These are phyloP conservation scores for Trapa bicornis DNA, from an alignment of 345 rosid genomes.

Conservation along the genomic window DNA sequence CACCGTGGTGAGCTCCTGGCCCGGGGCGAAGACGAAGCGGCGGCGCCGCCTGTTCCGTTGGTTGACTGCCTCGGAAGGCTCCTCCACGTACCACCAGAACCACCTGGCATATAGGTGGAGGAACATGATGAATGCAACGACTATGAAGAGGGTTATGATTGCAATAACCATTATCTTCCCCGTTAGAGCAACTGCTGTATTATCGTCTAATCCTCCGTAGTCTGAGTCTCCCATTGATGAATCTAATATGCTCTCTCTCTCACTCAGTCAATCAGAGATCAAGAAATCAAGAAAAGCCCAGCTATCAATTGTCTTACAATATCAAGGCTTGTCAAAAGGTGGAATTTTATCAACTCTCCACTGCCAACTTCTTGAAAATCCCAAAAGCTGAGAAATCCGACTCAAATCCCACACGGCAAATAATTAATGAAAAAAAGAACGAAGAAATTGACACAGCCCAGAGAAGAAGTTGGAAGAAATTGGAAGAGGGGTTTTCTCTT, in stretches of 20 bases:
- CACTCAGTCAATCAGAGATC: too few species aligned
- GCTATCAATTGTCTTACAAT: too few species aligned
- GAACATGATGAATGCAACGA: slow-evolving; percentile 38
- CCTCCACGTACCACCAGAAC: slow-evolving; percentile 79
- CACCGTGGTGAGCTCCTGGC: slow-evolving; percentile 28
- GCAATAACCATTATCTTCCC: slow-evolving; percentile 61
- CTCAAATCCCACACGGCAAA: too few species aligned
- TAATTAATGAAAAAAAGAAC: too few species aligned
- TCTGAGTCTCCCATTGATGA: slow-evolving; percentile 29
- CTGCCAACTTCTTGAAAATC: too few species aligned
- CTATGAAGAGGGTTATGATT: slow-evolving; percentile 48
- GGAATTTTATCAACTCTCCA: too few species aligned
- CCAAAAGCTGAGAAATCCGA: too few species aligned
- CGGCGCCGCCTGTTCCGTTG: slow-evolving; percentile 40
- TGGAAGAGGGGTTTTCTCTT: not conserved
- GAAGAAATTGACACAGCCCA: too few species aligned
- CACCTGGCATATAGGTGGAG: slow-evolving; percentile 82
- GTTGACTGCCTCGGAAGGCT: slow-evolving; percentile 13
- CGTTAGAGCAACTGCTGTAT: slow-evolving; percentile 35
- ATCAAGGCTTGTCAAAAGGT: too few species aligned
- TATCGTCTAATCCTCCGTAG: slow-evolving; percentile 13
- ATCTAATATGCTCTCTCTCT: not conserved
- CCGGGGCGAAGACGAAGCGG: slow-evolving; percentile 44
- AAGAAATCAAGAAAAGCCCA: too few species aligned
- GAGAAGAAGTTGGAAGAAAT: too few species aligned